Evolutionary conservation across 345 rosid genomes (phyloP), one percentile per base, ranked within the genome.

Genomic region (Arabidopsis thaliana): DNA sequence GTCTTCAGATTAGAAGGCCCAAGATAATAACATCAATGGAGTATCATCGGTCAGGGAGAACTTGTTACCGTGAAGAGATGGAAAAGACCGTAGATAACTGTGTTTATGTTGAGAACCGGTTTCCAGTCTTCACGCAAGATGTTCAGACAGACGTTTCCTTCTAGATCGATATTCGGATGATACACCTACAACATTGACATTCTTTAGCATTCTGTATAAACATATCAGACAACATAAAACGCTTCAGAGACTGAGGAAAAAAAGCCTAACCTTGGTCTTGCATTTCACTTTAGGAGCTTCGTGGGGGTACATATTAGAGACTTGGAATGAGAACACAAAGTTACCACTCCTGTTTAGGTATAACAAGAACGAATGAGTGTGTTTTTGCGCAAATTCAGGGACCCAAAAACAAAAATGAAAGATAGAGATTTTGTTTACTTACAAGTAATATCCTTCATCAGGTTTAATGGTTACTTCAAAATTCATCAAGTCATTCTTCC

Each of bases 101-200:
- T 95, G 84, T 96, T 96, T 53, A 95, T 93, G 76, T 84, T 95
- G 32, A 95, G 97, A 69, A 95, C 97, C 1, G 97, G 99, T 78
- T 95, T 95, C 99, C 99, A 95, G 59, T 95, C 97, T 84, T 93
- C 98, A 65, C 99, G 85, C 58, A 95, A 82, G 76, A 95, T 85
- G 79, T 95, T 95, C 56, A 95, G 88, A 78, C 98, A 95, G 49
- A 91, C 97, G 50, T 91, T 96, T 75, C 98, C 99, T 83, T 96
- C 98, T 82, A 93, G 81, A 76, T 96, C 97, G 23, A 96, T 93
- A 79, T 93, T 96, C 0, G 98, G 99, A 84, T 96, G 98, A 78
- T 88, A 89, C 52, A 96, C 91, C 99, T 95, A 49, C 36, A 32
- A 51, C 25, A 48, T 30, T 41, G 8, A 40, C 46, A 12, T 61